These are phyloP conservation scores for Aegilops longissima DNA, from an alignment of 176 grass and related monocot species.

Conservation along the genomic window DNA sequence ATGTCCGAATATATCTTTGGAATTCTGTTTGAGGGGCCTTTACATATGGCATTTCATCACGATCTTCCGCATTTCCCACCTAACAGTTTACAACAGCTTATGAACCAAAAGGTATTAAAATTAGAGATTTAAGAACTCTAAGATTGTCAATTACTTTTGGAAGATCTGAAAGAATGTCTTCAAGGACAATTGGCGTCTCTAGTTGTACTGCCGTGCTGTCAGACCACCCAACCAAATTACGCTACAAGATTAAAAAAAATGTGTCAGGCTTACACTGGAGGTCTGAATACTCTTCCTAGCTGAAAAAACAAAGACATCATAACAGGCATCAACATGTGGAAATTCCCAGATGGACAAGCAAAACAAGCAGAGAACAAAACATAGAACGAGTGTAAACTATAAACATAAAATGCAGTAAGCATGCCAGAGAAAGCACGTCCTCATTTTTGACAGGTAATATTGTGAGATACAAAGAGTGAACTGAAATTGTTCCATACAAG, in stretches of 20 bases:
- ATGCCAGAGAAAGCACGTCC: not conserved
- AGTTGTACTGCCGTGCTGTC: constrained; percentile 51
- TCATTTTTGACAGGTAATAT: not conserved
- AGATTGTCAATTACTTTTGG: constrained; percentile 58
- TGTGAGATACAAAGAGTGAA: constrained; percentile 6
- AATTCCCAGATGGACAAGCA: constrained; percentile 19
- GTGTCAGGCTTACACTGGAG: constrained; percentile 21
- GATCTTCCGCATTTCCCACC: constrained; percentile 68
- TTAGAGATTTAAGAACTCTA: constrained; percentile 21
- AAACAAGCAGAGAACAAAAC: constrained; percentile 13
- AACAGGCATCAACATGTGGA: constrained; percentile 11
- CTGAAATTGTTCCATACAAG: constrained; percentile 12
- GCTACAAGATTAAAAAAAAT: constrained; percentile 41
- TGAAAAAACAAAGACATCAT: not conserved
- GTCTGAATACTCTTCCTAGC: constrained; percentile 18
- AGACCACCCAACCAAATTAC: constrained; percentile 79
- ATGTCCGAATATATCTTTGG: constrained; percentile 80
- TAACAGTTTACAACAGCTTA: constrained; percentile 36
- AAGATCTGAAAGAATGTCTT: constrained; percentile 90
- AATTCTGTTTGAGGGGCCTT: constrained; percentile 81
- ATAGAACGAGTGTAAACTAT: not conserved
- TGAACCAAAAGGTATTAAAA: constrained; percentile 14
- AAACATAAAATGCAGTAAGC: not conserved
- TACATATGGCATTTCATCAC: constrained; percentile 77
- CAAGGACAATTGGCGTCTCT: constrained; percentile 75